Evolutionary conservation across 1,284 basidiomycete species (phyloP), one percentile per base, ranked within the genome.

Genomic region (Ustilago curta): DNA sequence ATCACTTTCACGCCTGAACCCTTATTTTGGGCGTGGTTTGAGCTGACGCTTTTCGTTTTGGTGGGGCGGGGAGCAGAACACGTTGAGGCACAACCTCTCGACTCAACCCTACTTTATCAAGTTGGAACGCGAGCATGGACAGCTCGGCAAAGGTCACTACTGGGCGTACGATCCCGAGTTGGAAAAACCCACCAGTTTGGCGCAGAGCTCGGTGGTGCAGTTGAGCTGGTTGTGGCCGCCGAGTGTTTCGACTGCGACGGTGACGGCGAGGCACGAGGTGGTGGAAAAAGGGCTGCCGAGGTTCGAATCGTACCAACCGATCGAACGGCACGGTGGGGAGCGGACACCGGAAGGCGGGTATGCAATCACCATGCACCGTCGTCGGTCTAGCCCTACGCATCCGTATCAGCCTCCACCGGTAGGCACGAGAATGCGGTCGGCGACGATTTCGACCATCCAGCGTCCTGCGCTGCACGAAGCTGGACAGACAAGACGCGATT

Each of bases 21-120:
- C n/a, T n/a, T n/a, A n/a, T n/a, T n/a, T n/a, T n/a, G n/a, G n/a
- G n/a, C n/a, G n/a, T n/a, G n/a, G n/a, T n/a, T n/a, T 5, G 23
- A 21, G 43, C 43, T 27, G 43, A 27, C 8, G 35, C 14, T 37
- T 1, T 35, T 12, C 14, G 2, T 2, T 16, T 37, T 12, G 11
- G n/a, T n/a, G n/a, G n/a, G n/a, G n/a, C n/a, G n/a, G n/a, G n/a
- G n/a, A n/a, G n/a, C 37, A 76, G 73, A 76, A 76, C 51, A 76
- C 73, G n/a, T 49, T 76, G 4, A 52, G 73, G n/a, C 73, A 76
- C 64, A 76, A 76, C 18, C 58, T 76, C 19, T 70, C 68, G 7
- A 68, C 68, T 7, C 73, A 76, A 40, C 64, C 68, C 9, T 76
- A 71, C 55, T 76, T 76, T 35, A 42, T 76, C 60, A 76, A 76